Base-by-base conservation (phyloP, 148 eudicot genomes). In the Rhododendron molle region DNA sequence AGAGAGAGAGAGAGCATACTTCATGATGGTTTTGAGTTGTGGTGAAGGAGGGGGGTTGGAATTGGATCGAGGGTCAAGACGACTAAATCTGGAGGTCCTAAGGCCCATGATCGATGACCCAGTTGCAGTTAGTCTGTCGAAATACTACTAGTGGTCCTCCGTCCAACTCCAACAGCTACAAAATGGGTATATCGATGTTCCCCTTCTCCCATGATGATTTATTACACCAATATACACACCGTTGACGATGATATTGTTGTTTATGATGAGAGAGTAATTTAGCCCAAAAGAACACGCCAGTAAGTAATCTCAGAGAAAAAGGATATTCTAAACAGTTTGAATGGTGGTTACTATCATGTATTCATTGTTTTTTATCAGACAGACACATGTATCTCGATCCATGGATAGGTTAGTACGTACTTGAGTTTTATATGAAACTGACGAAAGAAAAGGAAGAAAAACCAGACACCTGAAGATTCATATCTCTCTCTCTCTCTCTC, bases 21-120 rank as follows among this genome's bases (percentile, higher is more conserved):
- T 88, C 90, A 88, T 88, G 67, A 72, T 83, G 77, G 67, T 73
- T 78, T 16, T 13, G 21, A 52, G 43, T 15, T 78, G 78, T 67
- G 80, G 77, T n/a, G 81, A 83, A n/a, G 78, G 82, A 46, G 49
- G 80, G 79, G 81, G 5, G 23, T 16, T 36, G 16, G 18, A 81
- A 56, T 56, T 71, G 58, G 88, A 86, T 80, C 85, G 69, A 81
- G 38, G 73, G 34, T 16, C 14, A 84, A 77, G 3, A 86, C 84
- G 58, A 21, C 82, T 32, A 47, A 83, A 86, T 88, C n/a, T 80
- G 8, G 58, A 54, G 43, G 67, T 32, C 44, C 43, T 40, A 40
- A 40, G 43, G 43, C 43, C 43, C 43, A 5, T 40, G 43, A 5
- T 40, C 43, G 43, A 40, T 40, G 43, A 5, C 43, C 40, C 43